A percentile compares a stretch with the other conserved stretches of the same genome.
phyloP scores from a whole-genome alignment of 371 early-diverging fungal genomes.

The Apophysomyces variabilis region DNA sequence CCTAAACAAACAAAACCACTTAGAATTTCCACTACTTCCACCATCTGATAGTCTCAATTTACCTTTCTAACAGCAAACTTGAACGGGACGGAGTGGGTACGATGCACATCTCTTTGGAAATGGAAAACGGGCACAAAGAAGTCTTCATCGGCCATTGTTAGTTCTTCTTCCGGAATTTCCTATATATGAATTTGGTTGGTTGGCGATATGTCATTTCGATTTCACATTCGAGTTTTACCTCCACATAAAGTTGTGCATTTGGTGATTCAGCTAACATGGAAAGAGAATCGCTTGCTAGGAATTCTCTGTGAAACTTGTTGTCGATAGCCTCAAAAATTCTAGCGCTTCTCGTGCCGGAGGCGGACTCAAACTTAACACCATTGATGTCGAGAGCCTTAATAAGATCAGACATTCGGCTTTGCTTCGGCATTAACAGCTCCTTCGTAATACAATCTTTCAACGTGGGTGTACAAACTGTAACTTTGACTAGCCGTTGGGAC shows the following conservation, averaged over 20 bases:
- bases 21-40: background rate
- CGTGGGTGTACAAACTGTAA: conserved; percentile 59
- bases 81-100: conserved; percentile 87
- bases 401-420: conserved; percentile 53
- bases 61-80: conserved; percentile 68
- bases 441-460: conserved; percentile 35
- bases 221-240: conserved; percentile 15
- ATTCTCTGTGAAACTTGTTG: conserved; percentile 31
- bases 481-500: conserved; percentile 66
- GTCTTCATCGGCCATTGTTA: conserved; percentile 46
- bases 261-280: conserved; percentile 22
- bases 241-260: conserved; percentile 24
- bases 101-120: conserved; percentile 67
- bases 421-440: conserved; percentile 60
- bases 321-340: conserved; percentile 40
- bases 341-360: conserved; percentile 14
- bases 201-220: too few species aligned
- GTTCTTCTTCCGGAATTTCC: conserved; percentile 71
- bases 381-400: conserved; percentile 61
- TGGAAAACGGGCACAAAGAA: conserved; percentile 70
- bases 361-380: conserved; percentile 22
- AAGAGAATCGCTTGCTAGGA: conserved; percentile 29
- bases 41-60: background rate
- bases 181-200: conserved; percentile 12
- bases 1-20: conserved; percentile 35